Evolutionary conservation across 495 filamentous ascomycete species (phyloP).

Genomic region (Elasticomyces elasticus): DNA sequence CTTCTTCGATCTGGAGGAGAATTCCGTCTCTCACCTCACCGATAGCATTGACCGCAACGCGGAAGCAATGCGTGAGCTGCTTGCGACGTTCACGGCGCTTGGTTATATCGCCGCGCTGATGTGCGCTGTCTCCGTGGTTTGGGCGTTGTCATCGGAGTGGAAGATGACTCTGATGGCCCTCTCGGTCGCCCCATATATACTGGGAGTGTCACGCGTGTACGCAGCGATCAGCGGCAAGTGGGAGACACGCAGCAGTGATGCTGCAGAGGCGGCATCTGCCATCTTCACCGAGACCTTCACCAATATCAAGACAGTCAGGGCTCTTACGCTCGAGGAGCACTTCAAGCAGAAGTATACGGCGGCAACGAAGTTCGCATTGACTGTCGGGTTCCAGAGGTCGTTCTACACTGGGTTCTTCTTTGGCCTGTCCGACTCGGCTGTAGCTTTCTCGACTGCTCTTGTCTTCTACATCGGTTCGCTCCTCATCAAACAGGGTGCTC

Average conservation of each 20-base stretch:
- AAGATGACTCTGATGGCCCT: conserved; percentile 72
- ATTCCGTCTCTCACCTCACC: conserved; percentile 51
- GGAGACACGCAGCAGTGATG: conserved; percentile 58
- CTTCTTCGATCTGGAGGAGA: conserved; percentile 72
- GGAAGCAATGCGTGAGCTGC: conserved; percentile 76
- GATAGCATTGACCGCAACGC: conserved; percentile 71
- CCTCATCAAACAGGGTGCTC: conserved; percentile 42
- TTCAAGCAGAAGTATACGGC: conserved; percentile 58
- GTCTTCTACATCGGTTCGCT: conserved; percentile 75
- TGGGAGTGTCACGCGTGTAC: conserved; percentile 53
- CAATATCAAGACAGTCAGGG: conserved; percentile 72
- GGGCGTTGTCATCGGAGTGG: conserved; percentile 70
- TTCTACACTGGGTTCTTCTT: conserved; percentile 60
- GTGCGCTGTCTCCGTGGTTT: conserved; percentile 54
- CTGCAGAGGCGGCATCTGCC: conserved; percentile 42
- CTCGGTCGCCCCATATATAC: conserved; percentile 55
- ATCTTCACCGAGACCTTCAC: conserved; percentile 70
- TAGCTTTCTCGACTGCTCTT: conserved; percentile 65
- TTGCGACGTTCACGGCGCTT: conserved; percentile 66
- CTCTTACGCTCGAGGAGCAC: conserved; percentile 63
- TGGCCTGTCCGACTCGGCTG: conserved; percentile 61
- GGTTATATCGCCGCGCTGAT: conserved; percentile 55
- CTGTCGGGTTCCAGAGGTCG: conserved; percentile 48
- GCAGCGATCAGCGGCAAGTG: conserved; percentile 53
- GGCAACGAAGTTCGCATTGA: conserved; percentile 41